A percentile compares a stretch with the other conserved stretches of the same genome.
These are phyloP conservation scores for Cyberlindnera amylophila DNA, from an alignment of 805 yeast genomes.

Conservation along the genomic window DNA sequence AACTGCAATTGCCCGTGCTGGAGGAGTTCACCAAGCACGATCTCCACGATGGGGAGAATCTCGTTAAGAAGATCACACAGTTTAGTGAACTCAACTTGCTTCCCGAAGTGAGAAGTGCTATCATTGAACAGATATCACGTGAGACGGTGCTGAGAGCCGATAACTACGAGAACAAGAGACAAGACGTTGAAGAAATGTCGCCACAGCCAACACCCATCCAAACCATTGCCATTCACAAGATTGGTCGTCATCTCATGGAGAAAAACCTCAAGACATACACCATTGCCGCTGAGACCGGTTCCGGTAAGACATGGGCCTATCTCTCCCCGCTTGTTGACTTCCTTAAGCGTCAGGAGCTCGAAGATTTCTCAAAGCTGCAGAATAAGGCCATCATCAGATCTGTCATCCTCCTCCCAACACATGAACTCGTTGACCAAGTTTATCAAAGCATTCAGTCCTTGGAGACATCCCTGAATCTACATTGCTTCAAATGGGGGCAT, in stretches of 20 bases:
- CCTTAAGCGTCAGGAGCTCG: slow-evolving; percentile 50
- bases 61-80: slow-evolving; percentile 49
- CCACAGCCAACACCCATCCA: slow-evolving; percentile 77
- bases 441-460: slow-evolving; percentile 36
- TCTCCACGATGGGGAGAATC: slow-evolving; percentile 33
- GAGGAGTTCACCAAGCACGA: slow-evolving; percentile 28
- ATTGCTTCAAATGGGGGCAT: slow-evolving; percentile 58
- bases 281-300: slow-evolving; percentile 94
- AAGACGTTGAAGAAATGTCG: slow-evolving; percentile 13
- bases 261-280: slow-evolving; percentile 57
- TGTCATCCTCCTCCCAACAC: slow-evolving; percentile 82
- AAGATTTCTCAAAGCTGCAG: slow-evolving; percentile 29
- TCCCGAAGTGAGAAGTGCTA: slow-evolving; percentile 60
- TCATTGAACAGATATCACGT: slow-evolving; percentile 48
- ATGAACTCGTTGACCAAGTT: slow-evolving; percentile 84
- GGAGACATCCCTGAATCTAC: slow-evolving; percentile 36
- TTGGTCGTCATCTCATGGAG: slow-evolving; percentile 32
- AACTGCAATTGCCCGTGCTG: slow-evolving; percentile 18
- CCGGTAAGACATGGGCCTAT: slow-evolving; percentile 95
- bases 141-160: slow-evolving; percentile 38
- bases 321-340: slow-evolving; percentile 70
- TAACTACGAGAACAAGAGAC: slow-evolving; percentile 18
- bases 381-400: slow-evolving; percentile 53
- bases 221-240: slow-evolving; percentile 54
- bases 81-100: slow-evolving; percentile 67